These are phyloP conservation scores for Dactylis glomerata DNA, from an alignment of 176 grass and related monocot genomes.

Conservation along the genomic window DNA sequence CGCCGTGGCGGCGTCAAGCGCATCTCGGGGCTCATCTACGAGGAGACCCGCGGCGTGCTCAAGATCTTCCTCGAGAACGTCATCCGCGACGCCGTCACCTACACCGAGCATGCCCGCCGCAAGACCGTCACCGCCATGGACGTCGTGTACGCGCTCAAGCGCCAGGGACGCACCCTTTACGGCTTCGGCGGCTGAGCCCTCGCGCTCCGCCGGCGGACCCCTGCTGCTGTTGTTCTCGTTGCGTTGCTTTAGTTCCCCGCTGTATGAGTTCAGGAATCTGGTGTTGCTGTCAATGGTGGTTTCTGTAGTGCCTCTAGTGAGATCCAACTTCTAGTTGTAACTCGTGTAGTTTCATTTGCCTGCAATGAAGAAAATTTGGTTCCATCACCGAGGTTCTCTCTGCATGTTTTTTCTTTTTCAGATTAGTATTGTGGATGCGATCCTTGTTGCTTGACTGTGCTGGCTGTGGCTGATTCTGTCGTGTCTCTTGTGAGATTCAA, in stretches of 20 bases:
- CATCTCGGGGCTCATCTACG: conserved; percentile 94
- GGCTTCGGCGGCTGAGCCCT: conserved; percentile 53
- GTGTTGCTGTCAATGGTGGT: neutral
- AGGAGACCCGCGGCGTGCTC: conserved; percentile 86
- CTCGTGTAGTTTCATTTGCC: neutral
- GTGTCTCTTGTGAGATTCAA: neutral
- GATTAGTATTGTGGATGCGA: neutral
- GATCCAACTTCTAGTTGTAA: neutral
- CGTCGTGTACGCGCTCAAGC: conserved; percentile 85
- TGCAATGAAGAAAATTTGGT: neutral
- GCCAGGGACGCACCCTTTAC: conserved; percentile 65
- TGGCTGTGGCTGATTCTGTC: no score
- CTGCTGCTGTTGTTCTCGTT: neutral
- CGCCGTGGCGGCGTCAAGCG: no score
- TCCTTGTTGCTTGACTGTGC: neutral
- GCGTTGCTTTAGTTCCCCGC: neutral
- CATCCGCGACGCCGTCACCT: conserved; percentile 88
- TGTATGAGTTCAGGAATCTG: neutral
- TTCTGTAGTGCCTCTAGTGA: neutral
- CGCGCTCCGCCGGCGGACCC: conserved; percentile 26
- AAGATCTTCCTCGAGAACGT: conserved; percentile 96
- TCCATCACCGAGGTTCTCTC: no score
- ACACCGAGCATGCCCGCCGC: conserved; percentile 81
- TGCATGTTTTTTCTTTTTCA: no score
- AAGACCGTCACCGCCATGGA: conserved; percentile 96